Conservation (phyloP, 164 flowering plant species). For the Berberis vulgaris region DNA sequence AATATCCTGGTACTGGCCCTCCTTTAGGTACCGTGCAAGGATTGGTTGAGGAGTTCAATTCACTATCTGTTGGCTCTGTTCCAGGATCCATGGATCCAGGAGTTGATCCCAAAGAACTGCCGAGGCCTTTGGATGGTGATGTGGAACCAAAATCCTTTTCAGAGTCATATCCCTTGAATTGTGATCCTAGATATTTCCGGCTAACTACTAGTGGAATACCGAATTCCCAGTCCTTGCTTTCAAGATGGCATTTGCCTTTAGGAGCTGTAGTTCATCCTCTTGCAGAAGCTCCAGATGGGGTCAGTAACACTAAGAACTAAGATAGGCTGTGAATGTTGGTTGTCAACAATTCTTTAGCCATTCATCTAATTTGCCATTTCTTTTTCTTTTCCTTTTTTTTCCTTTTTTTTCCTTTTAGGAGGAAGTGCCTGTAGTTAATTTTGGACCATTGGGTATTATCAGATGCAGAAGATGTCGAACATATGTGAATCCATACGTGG, state of each 20-base stretch:
- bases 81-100: constrained; percentile 87
- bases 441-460: constrained; percentile 69
- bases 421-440: constrained; percentile 84
- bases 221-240: constrained; percentile 73
- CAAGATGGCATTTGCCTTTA: constrained; percentile 97
- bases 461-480: constrained; percentile 96
- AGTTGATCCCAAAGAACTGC: constrained; percentile 58
- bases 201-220: constrained; percentile 82
- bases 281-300: constrained; percentile 92
- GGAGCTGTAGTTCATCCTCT: constrained; percentile 97
- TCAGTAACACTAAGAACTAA: constrained; percentile 30
- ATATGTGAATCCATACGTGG: constrained; percentile 85
- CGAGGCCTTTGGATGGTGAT: constrained; percentile 90
- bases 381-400: constrained; percentile 4
- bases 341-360: not conserved
- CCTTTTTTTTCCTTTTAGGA: constrained; percentile 41
- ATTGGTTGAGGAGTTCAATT: constrained; percentile 79
- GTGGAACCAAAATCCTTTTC: constrained; percentile 45
- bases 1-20: constrained; percentile 41
- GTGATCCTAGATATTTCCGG: constrained; percentile 65
- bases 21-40: constrained; percentile 50
- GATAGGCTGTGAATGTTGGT: constrained; percentile 2
- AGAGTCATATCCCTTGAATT: constrained; percentile 65
- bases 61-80: constrained; percentile 63
- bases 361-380: not conserved